phyloP scores from a whole-genome alignment of 2,329 filamentous ascomycete genomes.

The Diaporthe ampelina region DNA sequence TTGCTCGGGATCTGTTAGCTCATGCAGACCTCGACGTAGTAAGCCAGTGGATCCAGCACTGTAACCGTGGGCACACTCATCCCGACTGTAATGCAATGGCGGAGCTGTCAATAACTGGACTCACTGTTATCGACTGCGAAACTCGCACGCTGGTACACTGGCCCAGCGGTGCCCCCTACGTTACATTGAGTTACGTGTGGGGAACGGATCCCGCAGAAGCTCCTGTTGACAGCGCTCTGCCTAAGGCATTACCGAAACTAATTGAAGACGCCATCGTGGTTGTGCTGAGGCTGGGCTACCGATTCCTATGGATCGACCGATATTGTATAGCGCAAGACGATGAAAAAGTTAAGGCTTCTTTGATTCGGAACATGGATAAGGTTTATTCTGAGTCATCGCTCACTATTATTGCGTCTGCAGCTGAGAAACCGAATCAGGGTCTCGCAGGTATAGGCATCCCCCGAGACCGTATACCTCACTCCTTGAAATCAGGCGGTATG shows the following conservation, averaged over 20 bases:
- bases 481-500: constrained; percentile 43
- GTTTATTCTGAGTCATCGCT: constrained; percentile 53
- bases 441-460: constrained; percentile 49
- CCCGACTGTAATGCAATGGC: constrained; percentile 15
- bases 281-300: constrained; percentile 49
- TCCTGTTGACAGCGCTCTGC: neutral
- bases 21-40: constrained; percentile 19
- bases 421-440: constrained; percentile 51
- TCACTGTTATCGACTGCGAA: constrained; percentile 31
- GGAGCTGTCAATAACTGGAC: neutral
- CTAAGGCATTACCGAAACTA: constrained; percentile 4
- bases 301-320: constrained; percentile 56
- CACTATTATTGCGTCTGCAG: constrained; percentile 56
- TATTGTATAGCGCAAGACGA: constrained; percentile 52
- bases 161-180: constrained; percentile 3
- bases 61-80: constrained; percentile 26
- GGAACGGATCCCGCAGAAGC: neutral
- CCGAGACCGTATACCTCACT: constrained; percentile 21
- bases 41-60: constrained; percentile 31
- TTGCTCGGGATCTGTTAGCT: constrained; percentile 21
- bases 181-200: constrained; percentile 37
- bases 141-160: constrained; percentile 9
- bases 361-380: constrained; percentile 55
- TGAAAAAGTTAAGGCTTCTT: constrained; percentile 42
- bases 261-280: constrained; percentile 40